Conservation (phyloP, 495 filamentous ascomycete genomes). For the Articulospora tetracladia region DNA sequence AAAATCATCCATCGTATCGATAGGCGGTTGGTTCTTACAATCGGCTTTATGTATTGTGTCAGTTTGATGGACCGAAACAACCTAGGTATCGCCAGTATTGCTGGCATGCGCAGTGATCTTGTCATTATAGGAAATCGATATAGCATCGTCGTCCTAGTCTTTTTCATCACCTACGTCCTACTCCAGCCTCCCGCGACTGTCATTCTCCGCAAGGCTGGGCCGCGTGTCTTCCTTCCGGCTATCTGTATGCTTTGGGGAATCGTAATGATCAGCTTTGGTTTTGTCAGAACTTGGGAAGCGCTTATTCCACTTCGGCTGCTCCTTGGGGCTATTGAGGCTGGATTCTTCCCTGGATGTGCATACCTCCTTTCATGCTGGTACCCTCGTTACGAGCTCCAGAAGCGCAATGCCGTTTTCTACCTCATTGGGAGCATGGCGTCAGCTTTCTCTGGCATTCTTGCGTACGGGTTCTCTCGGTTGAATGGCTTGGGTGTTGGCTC, state of each 20-base stretch:
- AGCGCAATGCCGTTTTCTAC: slow-evolving; percentile 62
- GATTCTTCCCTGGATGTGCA: slow-evolving; percentile 61
- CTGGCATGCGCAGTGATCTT: slow-evolving; percentile 30
- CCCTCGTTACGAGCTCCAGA: slow-evolving; percentile 61
- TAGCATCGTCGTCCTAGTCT: slow-evolving; percentile 41
- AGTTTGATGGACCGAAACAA: slow-evolving; percentile 70
- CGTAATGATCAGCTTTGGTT: slow-evolving; percentile 46
- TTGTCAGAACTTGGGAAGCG: slow-evolving; percentile 44
- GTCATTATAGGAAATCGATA: slow-evolving; percentile 8
- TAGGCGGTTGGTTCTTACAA: slow-evolving; percentile 56
- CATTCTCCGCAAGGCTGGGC: slow-evolving; percentile 57
- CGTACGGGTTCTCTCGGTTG: slow-evolving; percentile 62
- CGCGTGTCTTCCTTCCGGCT: slow-evolving; percentile 46
- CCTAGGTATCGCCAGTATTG: slow-evolving; percentile 58
- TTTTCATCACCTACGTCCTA: slow-evolving; percentile 63
- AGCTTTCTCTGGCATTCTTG: slow-evolving; percentile 58
- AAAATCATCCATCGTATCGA: slow-evolving; percentile 59
- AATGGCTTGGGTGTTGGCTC: slow-evolving; percentile 39
- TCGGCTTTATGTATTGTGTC: slow-evolving; percentile 62
- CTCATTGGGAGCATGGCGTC: slow-evolving; percentile 59
- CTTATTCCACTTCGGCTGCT: slow-evolving; percentile 54
- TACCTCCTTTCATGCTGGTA: slow-evolving; percentile 65
- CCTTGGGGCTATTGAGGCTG: slow-evolving; percentile 60
- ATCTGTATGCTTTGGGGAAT: slow-evolving; percentile 49
- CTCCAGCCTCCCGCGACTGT: slow-evolving; percentile 59